Evolutionary conservation across 352 stramenopile species (phyloP).

Genomic region (Phytophthora multivora): DNA sequence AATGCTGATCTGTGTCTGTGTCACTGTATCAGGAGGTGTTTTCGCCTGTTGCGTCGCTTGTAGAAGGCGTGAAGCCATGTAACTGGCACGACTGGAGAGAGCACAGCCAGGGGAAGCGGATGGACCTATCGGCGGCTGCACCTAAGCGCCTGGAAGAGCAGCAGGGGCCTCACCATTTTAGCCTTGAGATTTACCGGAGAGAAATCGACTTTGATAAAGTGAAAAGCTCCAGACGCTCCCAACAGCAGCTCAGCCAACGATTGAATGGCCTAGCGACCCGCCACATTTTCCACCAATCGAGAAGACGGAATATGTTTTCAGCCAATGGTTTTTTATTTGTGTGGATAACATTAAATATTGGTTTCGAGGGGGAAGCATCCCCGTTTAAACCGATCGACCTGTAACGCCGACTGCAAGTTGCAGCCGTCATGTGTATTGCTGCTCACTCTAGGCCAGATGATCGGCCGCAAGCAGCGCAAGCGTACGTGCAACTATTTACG

Average conservation of each 20-base stretch:
- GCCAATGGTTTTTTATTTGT: constrained; percentile 16
- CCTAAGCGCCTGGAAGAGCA: background rate
- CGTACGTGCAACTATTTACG: constrained; percentile 32
- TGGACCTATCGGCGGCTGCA: background rate
- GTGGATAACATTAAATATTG: background rate
- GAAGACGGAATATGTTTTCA: background rate
- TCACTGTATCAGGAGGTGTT: constrained; percentile 7
- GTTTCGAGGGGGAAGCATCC: background rate
- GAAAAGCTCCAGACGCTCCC: constrained; percentile 23
- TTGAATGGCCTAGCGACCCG: constrained; percentile 62
- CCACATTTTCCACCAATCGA: constrained; percentile 47
- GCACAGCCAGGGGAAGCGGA: constrained; percentile 13
- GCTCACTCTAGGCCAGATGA: constrained; percentile 33
- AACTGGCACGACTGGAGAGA: constrained; percentile 8
- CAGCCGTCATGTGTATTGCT: background rate
- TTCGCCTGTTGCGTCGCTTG: background rate
- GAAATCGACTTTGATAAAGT: constrained; percentile 82
- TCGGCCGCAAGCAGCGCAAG: constrained; percentile 55
- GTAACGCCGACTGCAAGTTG: constrained; percentile 49
- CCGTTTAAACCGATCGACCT: constrained; percentile 13
- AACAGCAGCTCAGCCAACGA: constrained; percentile 37
- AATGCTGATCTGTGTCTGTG: constrained; percentile 10
- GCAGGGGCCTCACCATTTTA: constrained; percentile 65
- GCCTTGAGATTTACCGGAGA: constrained; percentile 68
- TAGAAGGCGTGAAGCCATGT: background rate